A percentile compares a stretch with the other conserved stretches of the same genome.
These are phyloP conservation scores for Melampsora americana DNA, from an alignment of 1,284 basidiomycete genomes.

Conservation along the genomic window DNA sequence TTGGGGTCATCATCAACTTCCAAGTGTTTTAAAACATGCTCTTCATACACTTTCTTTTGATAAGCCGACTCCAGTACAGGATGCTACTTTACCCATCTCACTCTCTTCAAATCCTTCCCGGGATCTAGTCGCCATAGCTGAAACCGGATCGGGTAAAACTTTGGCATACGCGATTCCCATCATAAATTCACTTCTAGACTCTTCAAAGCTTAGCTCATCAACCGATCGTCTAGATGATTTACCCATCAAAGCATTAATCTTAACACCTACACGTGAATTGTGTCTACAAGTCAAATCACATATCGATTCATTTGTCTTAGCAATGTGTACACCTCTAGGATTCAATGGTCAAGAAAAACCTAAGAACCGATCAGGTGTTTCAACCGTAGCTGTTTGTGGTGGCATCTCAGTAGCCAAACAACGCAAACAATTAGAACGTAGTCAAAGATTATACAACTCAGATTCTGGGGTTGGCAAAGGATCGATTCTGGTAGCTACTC, in stretches of 20 bases:
- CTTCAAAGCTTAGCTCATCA: constrained; percentile 46
- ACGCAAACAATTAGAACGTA: constrained; percentile 74
- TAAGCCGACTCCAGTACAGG: constrained; percentile 83
- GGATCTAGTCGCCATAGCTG: constrained; percentile 83
- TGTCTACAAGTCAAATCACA: constrained; percentile 91
- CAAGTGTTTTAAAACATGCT: constrained; percentile 55
- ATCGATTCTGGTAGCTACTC: constrained; percentile 86
- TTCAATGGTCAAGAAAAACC: neutral
- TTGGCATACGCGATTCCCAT: constrained; percentile 92
- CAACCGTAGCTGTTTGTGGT: constrained; percentile 86
- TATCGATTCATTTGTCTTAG: constrained; percentile 57
- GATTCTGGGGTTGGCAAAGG: constrained; percentile 28
- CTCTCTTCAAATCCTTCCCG: constrained; percentile 54
- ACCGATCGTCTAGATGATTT: constrained; percentile 54
- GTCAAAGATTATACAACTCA: constrained; percentile 57
- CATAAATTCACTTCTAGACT: constrained; percentile 70
- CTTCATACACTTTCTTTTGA: constrained; percentile 70
- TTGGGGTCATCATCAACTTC: constrained; percentile 38
- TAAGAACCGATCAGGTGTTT: constrained; percentile 61
- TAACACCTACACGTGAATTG: constrained; percentile 91
- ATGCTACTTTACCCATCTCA: constrained; percentile 69
- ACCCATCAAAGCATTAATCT: constrained; percentile 71
- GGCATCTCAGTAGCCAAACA: constrained; percentile 96
- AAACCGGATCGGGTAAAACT: constrained; percentile 94
- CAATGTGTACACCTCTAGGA: constrained; percentile 18